A percentile compares a stretch with the other conserved stretches of the same genome.
These are phyloP conservation scores for Salvia splendens DNA, from an alignment of 257 asterid species.

Conservation along the genomic window DNA sequence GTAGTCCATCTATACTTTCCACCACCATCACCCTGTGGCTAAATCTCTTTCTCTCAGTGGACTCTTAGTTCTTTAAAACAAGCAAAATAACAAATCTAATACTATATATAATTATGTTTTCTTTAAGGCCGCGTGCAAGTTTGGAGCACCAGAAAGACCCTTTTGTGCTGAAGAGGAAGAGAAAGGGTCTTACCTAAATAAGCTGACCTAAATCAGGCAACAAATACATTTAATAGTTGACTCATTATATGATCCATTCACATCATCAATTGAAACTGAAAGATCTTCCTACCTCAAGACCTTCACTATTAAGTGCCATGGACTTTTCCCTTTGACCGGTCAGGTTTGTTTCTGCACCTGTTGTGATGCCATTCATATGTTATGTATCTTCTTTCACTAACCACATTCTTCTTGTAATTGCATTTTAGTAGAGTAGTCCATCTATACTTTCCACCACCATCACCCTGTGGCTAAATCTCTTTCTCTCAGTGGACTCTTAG, in stretches of 20 bases:
- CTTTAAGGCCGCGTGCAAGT: not conserved
- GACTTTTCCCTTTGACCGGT: conserved; percentile 76
- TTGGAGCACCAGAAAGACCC: not conserved
- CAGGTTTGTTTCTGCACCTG: conserved; percentile 54
- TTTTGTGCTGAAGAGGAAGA: not conserved
- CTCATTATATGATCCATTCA: not conserved
- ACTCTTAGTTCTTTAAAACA: conserved; percentile 1
- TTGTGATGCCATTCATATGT: conserved; percentile 46
- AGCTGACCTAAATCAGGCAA: not conserved
- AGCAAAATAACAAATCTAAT: not conserved
- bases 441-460: not conserved
- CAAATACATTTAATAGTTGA: not conserved
- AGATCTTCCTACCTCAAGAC: conserved; percentile 73
- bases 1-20: not conserved
- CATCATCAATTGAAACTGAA: not conserved
- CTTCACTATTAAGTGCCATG: conserved; percentile 92
- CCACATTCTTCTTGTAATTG: not conserved
- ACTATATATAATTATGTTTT: not conserved
- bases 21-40: not conserved
- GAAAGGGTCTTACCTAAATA: not conserved
- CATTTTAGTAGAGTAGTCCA: not conserved
- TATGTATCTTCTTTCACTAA: not conserved
- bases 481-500: conserved; percentile 3
- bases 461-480: not conserved
- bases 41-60: not conserved